Percentiles rank a stretch among this genome's conserved stretches.
phyloP scores from a whole-genome alignment of 768 basidiomycete genomes.

The Psilocybe cyanescens region DNA sequence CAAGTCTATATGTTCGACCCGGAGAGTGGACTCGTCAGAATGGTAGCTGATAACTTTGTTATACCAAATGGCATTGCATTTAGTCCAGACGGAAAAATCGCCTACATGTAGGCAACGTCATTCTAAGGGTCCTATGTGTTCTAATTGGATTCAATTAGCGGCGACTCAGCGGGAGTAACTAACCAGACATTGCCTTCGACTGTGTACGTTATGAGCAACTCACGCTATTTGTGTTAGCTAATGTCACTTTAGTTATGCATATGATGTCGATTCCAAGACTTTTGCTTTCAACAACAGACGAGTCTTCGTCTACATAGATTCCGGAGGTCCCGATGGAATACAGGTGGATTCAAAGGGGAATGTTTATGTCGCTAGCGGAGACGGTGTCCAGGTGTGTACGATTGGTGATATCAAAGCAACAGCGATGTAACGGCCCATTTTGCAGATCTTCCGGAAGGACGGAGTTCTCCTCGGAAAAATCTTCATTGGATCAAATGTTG shows the following conservation, averaged over 20 bases:
- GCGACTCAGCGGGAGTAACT: slow-evolving; percentile 51
- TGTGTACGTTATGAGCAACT: slow-evolving; percentile 46
- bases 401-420: no score
- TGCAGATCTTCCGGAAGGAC: slow-evolving; percentile 54
- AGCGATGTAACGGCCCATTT: neutral
- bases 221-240: neutral
- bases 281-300: slow-evolving; percentile 59
- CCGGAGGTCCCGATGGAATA: slow-evolving; percentile 69
- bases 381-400: slow-evolving; percentile 65
- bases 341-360: slow-evolving; percentile 67
- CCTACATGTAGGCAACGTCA: slow-evolving; percentile 53
- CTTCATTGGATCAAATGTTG: slow-evolving; percentile 47
- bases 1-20: slow-evolving; percentile 82
- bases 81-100: slow-evolving; percentile 59
- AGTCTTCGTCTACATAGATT: slow-evolving; percentile 66
- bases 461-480: slow-evolving; percentile 68
- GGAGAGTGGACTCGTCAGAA: slow-evolving; percentile 60
- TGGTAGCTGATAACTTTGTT: slow-evolving; percentile 74
- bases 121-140: neutral
- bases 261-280: slow-evolving; percentile 60
- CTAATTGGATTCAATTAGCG: slow-evolving; percentile 26
- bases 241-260: slow-evolving; percentile 55
- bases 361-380: slow-evolving; percentile 66
- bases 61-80: slow-evolving; percentile 77
- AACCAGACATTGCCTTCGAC: slow-evolving; percentile 65